Base-by-base conservation (phyloP, 768 basidiomycete genomes). In the Termitomyces sp. region DNA sequence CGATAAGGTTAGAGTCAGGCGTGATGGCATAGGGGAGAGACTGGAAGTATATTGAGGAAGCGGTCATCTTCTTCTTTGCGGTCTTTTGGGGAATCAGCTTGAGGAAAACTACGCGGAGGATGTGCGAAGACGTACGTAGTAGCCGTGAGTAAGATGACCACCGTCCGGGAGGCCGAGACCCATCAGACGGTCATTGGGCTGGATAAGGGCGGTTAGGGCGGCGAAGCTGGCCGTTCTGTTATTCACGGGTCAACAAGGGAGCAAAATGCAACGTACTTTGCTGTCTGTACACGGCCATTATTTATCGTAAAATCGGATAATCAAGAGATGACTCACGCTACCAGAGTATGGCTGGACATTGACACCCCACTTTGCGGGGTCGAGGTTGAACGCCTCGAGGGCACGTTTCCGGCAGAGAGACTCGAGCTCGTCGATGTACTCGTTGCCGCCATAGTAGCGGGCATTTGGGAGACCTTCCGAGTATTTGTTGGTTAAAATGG, bases 41-140 rank as follows among this genome's bases (percentile, higher is more conserved):
- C 74, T 98, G 96, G 90, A 98, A 99, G 82, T 98, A 98, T 79
- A 99, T 98, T 20, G 97, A 98, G 29, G 96, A 98, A 40, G 97
- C 94, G 38, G 97, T 98, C 88, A 99, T 98, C 79, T 99, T 98
- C 83, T 98, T 97, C 81, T 98, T 98, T 62, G 94, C 93, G 60
- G 94, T 96, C 91, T 93, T 68, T 45, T 54, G 4, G 32, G 14
- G 10, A 4, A n/a, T 60, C 64, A 50, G 31, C 15, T 32, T 38
- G 56, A 60, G 53, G 50, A 38, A 47, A 62, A 61, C 20, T 66
- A 45, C 49, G 56, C 53, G 20, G 47, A 63, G 20, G 49, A 9
- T 34, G n/a, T 57, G 50, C 57, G 9, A 45, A 48, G 40, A 31
- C 86, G 67, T 70, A 92, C 91, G 77, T 96, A 99, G 82, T 96